Evolutionary conservation across 371 early-diverging fungal species (phyloP).

Genomic region (Rhizomucor pusillus): DNA sequence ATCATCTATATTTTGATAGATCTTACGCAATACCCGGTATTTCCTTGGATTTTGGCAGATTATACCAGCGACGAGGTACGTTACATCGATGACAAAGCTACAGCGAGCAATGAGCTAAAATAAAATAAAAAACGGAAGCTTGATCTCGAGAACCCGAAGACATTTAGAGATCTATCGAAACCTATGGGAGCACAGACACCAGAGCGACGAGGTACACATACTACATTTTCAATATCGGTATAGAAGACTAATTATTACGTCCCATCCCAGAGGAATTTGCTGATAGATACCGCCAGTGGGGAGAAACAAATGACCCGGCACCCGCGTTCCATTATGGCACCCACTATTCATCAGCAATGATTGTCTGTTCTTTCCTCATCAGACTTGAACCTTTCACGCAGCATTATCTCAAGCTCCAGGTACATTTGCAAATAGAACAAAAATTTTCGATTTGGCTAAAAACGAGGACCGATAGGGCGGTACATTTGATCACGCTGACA

Average conservation of each 20-base stretch:
- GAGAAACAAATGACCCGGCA: conserved; percentile 70
- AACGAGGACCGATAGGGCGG: conserved; percentile 57
- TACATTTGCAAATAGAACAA: conserved; percentile 9
- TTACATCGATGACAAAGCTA: background rate
- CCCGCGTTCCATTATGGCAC: conserved; percentile 89
- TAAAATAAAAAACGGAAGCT: conserved; percentile 28
- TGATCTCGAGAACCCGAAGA: conserved; percentile 65
- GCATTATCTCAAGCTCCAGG: conserved; percentile 72
- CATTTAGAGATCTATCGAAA: conserved; percentile 80
- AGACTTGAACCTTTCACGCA: conserved; percentile 86
- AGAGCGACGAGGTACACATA: conserved; percentile 59
- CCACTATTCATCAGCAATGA: conserved; percentile 87
- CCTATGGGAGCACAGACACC: conserved; percentile 85
- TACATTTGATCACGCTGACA: conserved; percentile 86
- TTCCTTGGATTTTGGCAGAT: conserved; percentile 76
- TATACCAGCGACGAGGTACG: conserved; percentile 56
- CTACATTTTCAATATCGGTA: too few relatives aligned
- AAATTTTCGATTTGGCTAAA: background rate
- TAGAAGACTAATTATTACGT: background rate
- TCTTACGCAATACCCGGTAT: conserved; percentile 70
- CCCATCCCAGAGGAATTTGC: conserved; percentile 52
- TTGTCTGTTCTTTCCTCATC: conserved; percentile 80
- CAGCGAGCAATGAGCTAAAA: background rate
- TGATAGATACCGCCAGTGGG: conserved; percentile 61
- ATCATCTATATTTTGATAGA: conserved; percentile 25